Percentiles rank a stretch among this genome's conserved stretches.
These are phyloP conservation scores for Gloeostereum incarnatum DNA, from an alignment of 768 basidiomycete species.

Conservation along the genomic window DNA sequence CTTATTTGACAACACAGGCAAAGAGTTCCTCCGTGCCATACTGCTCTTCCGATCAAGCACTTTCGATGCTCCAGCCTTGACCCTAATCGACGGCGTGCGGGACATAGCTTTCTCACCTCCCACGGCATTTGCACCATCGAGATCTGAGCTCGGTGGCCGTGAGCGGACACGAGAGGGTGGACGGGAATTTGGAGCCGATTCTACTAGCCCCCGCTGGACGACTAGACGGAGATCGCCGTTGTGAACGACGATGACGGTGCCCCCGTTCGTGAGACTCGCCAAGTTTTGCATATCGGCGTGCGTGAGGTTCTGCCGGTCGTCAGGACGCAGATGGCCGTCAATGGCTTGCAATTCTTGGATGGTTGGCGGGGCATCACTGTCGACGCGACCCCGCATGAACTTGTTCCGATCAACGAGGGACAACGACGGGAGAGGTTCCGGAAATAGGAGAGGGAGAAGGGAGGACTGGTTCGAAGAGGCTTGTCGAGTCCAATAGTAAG, in stretches of 20 bases:
- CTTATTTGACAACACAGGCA: constrained; percentile 67
- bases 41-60: constrained; percentile 73
- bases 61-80: constrained; percentile 61
- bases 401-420: constrained; percentile 60
- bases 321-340: constrained; percentile 35
- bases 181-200: constrained; percentile 36
- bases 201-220: constrained; percentile 43
- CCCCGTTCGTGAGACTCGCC: constrained; percentile 30
- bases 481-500: constrained; percentile 59
- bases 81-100: constrained; percentile 69
- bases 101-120: constrained; percentile 24
- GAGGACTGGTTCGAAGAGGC: constrained; percentile 29
- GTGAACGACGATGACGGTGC: constrained; percentile 65
- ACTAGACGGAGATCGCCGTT: constrained; percentile 68
- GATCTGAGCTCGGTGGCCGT: constrained; percentile 58
- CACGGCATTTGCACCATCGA: constrained; percentile 26
- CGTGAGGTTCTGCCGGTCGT: constrained; percentile 21
- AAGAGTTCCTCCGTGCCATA: constrained; percentile 61
- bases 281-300: constrained; percentile 17
- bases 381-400: constrained; percentile 57
- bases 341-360: constrained; percentile 46
- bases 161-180: constrained; percentile 57
- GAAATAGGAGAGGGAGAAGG: constrained; percentile 62
- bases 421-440: constrained; percentile 61
- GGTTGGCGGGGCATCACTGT: constrained; percentile 60